Evolutionary conservation across 371 early-diverging fungal species (phyloP).

Genomic region (Fennellomyces sp.): DNA sequence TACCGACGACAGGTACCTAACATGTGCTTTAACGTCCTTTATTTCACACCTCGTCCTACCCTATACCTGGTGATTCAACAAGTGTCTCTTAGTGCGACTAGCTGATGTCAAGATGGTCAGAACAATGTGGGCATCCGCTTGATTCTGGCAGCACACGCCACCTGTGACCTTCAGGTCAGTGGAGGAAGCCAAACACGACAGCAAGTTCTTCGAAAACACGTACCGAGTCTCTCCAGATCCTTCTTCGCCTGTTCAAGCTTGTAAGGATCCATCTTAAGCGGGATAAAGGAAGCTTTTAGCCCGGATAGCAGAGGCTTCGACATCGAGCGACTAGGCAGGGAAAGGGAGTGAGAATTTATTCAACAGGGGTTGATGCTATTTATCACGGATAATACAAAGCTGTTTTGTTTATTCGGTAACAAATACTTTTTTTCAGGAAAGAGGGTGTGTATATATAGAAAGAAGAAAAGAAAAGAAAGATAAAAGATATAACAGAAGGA

Average conservation of each 20-base stretch:
- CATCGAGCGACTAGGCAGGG: background rate
- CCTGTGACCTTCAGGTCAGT: too few species aligned
- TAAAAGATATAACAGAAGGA: too few species aligned
- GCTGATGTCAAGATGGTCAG: constrained; percentile 31
- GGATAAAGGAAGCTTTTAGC: background rate
- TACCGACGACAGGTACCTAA: constrained; percentile 27
- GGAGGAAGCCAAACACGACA: too few species aligned
- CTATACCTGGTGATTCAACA: constrained; percentile 19
- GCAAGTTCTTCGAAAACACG: background rate
- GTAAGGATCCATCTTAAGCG: background rate
- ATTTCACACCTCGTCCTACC: too few species aligned
- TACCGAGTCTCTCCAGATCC: background rate
- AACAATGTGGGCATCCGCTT: constrained; percentile 19
- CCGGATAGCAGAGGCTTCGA: background rate
- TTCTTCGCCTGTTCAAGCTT: background rate
- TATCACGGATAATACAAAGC: too few species aligned
- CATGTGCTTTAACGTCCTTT: background rate
- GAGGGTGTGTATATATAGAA: background rate
- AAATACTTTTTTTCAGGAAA: too few species aligned
- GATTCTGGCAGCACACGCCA: constrained; percentile 15
- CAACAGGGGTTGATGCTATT: too few species aligned
- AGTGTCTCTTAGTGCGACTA: constrained; percentile 21
- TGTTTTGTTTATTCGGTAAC: too few species aligned
- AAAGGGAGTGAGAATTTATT: background rate
- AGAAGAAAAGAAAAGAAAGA: background rate